Evolutionary conservation across 306 rosid genomes (phyloP).

Genomic region (Sechiopsis laciniata): DNA sequence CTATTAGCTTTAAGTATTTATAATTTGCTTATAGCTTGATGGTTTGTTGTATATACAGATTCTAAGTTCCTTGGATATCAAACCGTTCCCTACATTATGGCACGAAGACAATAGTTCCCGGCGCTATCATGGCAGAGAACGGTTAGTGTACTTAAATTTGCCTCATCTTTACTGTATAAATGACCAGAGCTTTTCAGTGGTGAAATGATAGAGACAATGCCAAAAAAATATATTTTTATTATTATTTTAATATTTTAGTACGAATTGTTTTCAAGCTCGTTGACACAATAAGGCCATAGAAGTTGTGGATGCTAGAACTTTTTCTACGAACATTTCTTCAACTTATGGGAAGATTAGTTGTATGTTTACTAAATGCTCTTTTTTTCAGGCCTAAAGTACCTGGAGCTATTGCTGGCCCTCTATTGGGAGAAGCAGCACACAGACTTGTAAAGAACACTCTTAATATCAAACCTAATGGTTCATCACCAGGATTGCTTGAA

Average conservation of each 20-base stretch:
- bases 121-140: constrained; percentile 68
- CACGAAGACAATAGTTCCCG: constrained; percentile 75
- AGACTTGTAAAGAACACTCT: constrained; percentile 87
- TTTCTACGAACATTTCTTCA: constrained; percentile 9
- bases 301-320: not conserved
- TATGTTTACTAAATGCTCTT: not conserved
- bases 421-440: constrained; percentile 92
- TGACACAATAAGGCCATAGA: not conserved
- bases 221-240: too few relatives aligned
- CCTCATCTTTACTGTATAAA: constrained; percentile 15
- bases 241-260: too few relatives aligned
- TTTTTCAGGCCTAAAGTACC: constrained; percentile 62
- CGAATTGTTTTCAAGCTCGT: not conserved
- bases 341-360: not conserved
- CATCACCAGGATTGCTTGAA: constrained; percentile 47
- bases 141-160: too few relatives aligned
- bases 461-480: constrained; percentile 43
- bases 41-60: constrained; percentile 44
- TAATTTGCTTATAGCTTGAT: not conserved
- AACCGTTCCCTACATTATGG: constrained; percentile 76
- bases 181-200: constrained; percentile 12
- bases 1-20: not conserved
- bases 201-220: not conserved
- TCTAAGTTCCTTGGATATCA: constrained; percentile 59
- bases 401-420: constrained; percentile 78